Conservation (phyloP, 257 asterid species). For the Anisodus acutangulus region DNA sequence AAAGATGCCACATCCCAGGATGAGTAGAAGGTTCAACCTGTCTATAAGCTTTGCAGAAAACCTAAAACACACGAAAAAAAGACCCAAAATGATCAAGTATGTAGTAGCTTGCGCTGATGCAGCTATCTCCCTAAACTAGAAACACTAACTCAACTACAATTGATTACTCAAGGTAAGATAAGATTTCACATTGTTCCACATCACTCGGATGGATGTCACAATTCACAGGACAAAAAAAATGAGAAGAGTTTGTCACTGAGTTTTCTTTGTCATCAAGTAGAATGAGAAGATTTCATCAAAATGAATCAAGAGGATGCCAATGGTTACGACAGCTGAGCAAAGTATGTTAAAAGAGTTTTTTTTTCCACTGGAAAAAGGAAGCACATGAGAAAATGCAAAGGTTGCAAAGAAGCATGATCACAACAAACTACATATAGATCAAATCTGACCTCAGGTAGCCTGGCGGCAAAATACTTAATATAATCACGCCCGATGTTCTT, state of each 20-base stretch:
- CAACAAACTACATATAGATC: neutral
- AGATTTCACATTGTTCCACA: neutral
- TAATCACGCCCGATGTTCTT: slow-evolving; percentile 41
- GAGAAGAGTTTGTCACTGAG: neutral
- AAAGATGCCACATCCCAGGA: slow-evolving; percentile 91
- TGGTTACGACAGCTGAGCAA: neutral
- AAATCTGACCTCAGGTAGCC: slow-evolving; percentile 35
- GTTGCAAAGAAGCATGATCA: slow-evolving; percentile 5
- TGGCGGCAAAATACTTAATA: slow-evolving; percentile 38
- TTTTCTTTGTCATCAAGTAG: neutral
- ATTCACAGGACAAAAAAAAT: neutral
- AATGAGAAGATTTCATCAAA: neutral
- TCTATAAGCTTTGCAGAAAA: slow-evolving; percentile 80
- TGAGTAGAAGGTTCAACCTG: slow-evolving; percentile 83
- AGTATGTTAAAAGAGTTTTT: neutral
- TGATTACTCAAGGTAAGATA: neutral
- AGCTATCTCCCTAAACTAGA: neutral
- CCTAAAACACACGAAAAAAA: slow-evolving; percentile 47
- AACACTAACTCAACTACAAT: neutral
- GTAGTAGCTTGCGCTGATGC: neutral
- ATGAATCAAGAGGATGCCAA: neutral
- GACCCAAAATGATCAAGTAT: neutral
- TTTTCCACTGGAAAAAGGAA: neutral
- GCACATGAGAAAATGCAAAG: neutral
- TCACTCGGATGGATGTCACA: slow-evolving; percentile 26